Conservation (phyloP, 2,329 filamentous ascomycete genomes). For the Xylariomycetidae sp. region DNA sequence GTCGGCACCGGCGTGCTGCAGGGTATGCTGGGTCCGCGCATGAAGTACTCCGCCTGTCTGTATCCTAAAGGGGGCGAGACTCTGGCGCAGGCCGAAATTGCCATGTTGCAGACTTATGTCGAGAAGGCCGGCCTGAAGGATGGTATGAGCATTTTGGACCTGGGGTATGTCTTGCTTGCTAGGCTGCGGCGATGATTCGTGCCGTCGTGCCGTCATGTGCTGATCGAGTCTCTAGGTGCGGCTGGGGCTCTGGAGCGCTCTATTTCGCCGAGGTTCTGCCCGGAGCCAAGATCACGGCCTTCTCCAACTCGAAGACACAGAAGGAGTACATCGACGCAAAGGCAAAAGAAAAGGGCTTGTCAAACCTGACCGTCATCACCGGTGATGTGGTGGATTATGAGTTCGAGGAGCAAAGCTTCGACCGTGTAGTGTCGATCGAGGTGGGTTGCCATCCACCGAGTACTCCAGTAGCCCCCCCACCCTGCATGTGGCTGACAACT, state of each 20-base stretch:
- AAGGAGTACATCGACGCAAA: slow-evolving; percentile 59
- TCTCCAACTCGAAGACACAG: slow-evolving; percentile 65
- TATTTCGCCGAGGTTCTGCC: slow-evolving; percentile 62
- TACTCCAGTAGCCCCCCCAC: too few species aligned
- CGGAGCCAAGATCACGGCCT: slow-evolving; percentile 55
- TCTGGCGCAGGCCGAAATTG: slow-evolving; percentile 59
- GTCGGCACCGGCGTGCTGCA: slow-evolving; percentile 59
- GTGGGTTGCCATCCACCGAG: slow-evolving; percentile 20
- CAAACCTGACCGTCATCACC: slow-evolving; percentile 58
- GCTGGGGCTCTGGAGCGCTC: slow-evolving; percentile 61
- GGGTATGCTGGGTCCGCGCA: slow-evolving; percentile 57
- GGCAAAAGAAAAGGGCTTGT: slow-evolving; percentile 49
- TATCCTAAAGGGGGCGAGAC: slow-evolving; percentile 58
- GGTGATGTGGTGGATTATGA: slow-evolving; percentile 62
- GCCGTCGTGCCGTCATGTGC: too few species aligned
- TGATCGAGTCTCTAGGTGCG: slow-evolving; percentile 45
- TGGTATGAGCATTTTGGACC: slow-evolving; percentile 56
- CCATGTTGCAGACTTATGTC: slow-evolving; percentile 59
- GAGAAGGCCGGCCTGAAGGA: slow-evolving; percentile 52
- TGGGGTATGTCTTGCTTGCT: slow-evolving; percentile 41
- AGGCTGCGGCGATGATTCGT: not conserved
- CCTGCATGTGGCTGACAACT: slow-evolving; percentile 2
- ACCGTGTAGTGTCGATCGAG: slow-evolving; percentile 62
- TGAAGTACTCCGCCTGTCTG: slow-evolving; percentile 67
- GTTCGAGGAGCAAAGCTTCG: slow-evolving; percentile 52